These are phyloP conservation scores for Cornus controversa DNA, from an alignment of 148 eudicot genomes.

Conservation along the genomic window DNA sequence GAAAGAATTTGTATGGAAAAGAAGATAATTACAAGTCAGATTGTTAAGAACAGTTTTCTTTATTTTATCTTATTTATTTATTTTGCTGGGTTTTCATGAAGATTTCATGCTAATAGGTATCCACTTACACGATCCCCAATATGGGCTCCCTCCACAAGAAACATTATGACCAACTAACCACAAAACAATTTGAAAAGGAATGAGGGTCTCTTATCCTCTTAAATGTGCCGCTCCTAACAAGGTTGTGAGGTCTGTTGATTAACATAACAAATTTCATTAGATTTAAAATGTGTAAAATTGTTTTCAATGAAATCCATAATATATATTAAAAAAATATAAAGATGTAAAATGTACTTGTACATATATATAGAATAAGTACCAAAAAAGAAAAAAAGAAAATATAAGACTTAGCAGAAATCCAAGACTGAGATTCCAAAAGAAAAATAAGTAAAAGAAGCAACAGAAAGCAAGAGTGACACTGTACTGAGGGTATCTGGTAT, in stretches of 20 bases:
- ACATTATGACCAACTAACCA: neutral
- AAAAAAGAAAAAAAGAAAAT: too few relatives aligned
- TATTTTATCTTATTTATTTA: too few relatives aligned
- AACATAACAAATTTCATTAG: neutral
- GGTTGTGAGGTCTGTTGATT: neutral
- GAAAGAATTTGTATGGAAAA: neutral
- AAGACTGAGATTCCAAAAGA: neutral
- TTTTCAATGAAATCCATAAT: too few relatives aligned
- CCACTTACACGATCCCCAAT: neutral
- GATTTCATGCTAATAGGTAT: neutral
- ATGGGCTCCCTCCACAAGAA: neutral
- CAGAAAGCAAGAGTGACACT: neutral
- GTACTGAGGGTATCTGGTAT: too few relatives aligned
- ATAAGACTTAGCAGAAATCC: neutral
- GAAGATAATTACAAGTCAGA: neutral
- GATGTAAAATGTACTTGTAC: neutral
- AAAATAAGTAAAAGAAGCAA: too few relatives aligned
- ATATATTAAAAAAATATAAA: too few relatives aligned
- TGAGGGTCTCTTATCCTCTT: neutral
- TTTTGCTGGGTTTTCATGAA: too few relatives aligned
- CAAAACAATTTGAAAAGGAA: neutral
- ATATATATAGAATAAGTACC: neutral
- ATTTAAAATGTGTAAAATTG: neutral
- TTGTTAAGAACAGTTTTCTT: neutral
- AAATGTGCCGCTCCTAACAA: neutral